Evolutionary conservation across 1,139 yeast species (phyloP), one percentile per base, ranked within the genome.

Genomic region (Geotrichum reessii): DNA sequence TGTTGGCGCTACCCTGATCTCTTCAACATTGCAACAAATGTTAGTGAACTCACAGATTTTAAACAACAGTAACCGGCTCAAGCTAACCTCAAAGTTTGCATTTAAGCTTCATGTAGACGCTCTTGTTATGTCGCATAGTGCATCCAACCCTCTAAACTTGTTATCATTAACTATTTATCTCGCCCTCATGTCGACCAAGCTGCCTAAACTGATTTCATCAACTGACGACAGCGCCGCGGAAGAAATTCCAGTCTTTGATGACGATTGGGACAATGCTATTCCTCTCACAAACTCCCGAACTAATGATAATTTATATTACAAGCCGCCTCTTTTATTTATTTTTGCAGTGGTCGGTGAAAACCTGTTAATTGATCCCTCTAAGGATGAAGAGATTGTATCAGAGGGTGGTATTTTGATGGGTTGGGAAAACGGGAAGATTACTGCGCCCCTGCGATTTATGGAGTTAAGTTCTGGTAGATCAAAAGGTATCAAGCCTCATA

Each of bases 221-320:
- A 70, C 87, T 21, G 79, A 79, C 63, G 82, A 79, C 63, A 63
- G 75, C 27, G 73, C 72, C 47, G 78, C 81, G 19, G 96, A 88
- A 68, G 97, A 91, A 71, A 85, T 88, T 63, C 98, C 98, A 1
- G 88, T 91, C 0, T 92, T 92, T 68, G 85, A 92, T 50, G 97
- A 91, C 67, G 96, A 84, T 69, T 92, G 87, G 93, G 86, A 78
- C 67, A 78, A 76, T 63, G 82, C 86, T 40, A 77, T 66, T 58
- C 78, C 70, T 52, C 72, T 87, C 44, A 76, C 80, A 51, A 68
- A 73, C 8, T 67, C 69, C 48, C 40, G 67, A 68, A 5, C 52
- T 5, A 56, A 58, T 19, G 61, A 58, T 2, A 58, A 58, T n/a
- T 58, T 51, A 21, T 21, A 54, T 59, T 73, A 49, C 47, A 78